Base-by-base conservation (phyloP, 148 eudicot genomes). In the Spergularia bocconei region DNA sequence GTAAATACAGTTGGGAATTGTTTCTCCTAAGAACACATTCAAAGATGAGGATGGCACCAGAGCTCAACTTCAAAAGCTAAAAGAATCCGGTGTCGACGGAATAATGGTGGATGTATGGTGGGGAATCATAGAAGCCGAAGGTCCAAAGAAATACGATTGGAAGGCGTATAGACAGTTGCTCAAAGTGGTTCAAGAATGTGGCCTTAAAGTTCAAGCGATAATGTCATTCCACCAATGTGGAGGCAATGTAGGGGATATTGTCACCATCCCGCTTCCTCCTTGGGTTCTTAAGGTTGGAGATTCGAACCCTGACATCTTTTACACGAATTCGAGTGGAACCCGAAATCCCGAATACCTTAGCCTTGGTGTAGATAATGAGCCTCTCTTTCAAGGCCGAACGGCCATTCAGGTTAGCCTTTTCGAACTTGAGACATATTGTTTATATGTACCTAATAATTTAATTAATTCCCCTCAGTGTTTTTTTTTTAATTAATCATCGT, bases 21-120 rank as follows among this genome's bases (percentile, higher is more conserved):
- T 79, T 6, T 67, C 78, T 0, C 33, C 69, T 4, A 41, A 69
- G 29, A 79, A 79, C 65, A 20, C 69, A 25, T 79, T 79, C 56
- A 61, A 74, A 54, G 74, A 79, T 8, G 74, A 74, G 20, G 78
- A 74, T 10, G 82, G 70, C 50, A 60, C 72, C 2, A 74, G 70
- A 60, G 57, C 13, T 13, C 62, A 79, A 7, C 82, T 79, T 0
- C 5, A 74, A 36, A 54, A 79, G 33, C 75, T 84, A 39, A 84
- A 78, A 52, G 58, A 60, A 29, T 86, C 89, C 0, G 91, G 87
- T 0, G 91, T 91, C 13, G 92, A 91, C 41, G 96, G 96, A 64
- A 81, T 91, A 60, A 87, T 88, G 88, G 83, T 88, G 80, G 91
- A 91, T 70, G 96, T 91, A 4, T 91, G 96, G 92, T 91, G 96